Evolutionary conservation across 2,329 filamentous ascomycete genomes (phyloP).

Genomic region (Keithomyces neogunnii): DNA sequence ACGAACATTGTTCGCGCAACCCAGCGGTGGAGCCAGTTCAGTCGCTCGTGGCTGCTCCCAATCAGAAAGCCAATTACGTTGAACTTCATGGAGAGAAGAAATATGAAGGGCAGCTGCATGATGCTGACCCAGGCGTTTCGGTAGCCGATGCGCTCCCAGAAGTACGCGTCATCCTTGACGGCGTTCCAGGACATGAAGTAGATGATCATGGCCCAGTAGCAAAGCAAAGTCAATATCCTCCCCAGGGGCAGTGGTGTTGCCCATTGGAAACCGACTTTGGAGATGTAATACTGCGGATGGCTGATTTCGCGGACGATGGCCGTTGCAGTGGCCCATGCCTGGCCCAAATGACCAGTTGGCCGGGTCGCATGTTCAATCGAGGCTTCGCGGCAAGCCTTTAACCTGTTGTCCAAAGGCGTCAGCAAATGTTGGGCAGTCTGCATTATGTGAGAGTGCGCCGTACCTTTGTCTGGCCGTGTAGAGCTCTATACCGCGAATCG

Average conservation of each 20-base stretch:
- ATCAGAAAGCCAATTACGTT: constrained; percentile 51
- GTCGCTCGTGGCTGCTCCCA: constrained; percentile 57
- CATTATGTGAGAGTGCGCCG: not conserved
- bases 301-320: constrained; percentile 47
- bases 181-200: constrained; percentile 47
- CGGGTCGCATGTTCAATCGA: constrained; percentile 43
- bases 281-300: constrained; percentile 46
- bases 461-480: constrained; percentile 35
- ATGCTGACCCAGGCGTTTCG: constrained; percentile 60
- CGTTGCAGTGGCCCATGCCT: constrained; percentile 50
- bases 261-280: constrained; percentile 40
- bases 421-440: not conserved
- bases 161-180: constrained; percentile 43
- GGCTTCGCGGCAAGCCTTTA: constrained; percentile 34
- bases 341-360: constrained; percentile 35
- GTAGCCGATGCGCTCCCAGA: constrained; percentile 57
- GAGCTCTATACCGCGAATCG: constrained; percentile 34
- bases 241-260: constrained; percentile 50
- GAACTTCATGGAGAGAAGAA: constrained; percentile 52
- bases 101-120: constrained; percentile 56
- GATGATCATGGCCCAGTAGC: constrained; percentile 51
- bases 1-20: constrained; percentile 60
- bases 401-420: constrained; percentile 22
- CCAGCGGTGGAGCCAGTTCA: constrained; percentile 71
- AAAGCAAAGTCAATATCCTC: constrained; percentile 42